Conservation (phyloP, 345 rosid genomes). For the Diplotaxis tenuifolia region DNA sequence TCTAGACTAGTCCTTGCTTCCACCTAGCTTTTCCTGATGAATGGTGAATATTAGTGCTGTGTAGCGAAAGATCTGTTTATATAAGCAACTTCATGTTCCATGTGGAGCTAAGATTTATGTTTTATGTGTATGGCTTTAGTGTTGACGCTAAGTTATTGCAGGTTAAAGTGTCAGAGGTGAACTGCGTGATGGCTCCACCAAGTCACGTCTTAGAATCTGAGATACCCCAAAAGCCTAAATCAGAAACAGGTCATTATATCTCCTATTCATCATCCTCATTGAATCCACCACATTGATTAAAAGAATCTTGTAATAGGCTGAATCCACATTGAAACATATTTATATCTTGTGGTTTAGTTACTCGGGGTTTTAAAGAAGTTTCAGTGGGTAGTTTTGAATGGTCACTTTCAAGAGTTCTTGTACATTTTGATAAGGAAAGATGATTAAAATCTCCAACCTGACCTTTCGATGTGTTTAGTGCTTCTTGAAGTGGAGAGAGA, state of each 20-base stretch:
- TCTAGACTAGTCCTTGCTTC: background rate
- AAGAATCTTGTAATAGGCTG: background rate
- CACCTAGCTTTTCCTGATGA: background rate
- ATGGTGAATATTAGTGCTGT: background rate
- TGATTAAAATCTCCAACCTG: background rate
- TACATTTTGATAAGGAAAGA: background rate
- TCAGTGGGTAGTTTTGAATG: background rate
- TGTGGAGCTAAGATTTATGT: background rate
- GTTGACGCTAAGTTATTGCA: slow-evolving; percentile 23
- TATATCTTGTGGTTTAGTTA: slow-evolving; percentile 4
- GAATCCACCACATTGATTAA: background rate
- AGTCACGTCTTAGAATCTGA: slow-evolving; percentile 19
- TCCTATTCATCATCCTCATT: background rate
- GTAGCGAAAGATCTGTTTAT: background rate
- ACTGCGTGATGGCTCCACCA: slow-evolving; percentile 41
- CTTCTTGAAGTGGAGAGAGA: background rate
- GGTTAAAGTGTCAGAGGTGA: slow-evolving; percentile 59
- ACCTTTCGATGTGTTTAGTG: slow-evolving; percentile 15
- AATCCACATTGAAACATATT: background rate
- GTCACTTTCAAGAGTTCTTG: background rate
- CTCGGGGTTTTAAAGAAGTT: background rate
- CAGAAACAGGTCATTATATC: slow-evolving; percentile 42
- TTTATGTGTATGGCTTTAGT: background rate
- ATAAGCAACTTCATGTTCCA: slow-evolving; percentile 1
- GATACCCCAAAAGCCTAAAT: slow-evolving; percentile 22